Percentiles rank a stretch among this genome's conserved stretches.
These are phyloP conservation scores for Tricholoma furcatifolium DNA, from an alignment of 768 basidiomycete species.

Conservation along the genomic window DNA sequence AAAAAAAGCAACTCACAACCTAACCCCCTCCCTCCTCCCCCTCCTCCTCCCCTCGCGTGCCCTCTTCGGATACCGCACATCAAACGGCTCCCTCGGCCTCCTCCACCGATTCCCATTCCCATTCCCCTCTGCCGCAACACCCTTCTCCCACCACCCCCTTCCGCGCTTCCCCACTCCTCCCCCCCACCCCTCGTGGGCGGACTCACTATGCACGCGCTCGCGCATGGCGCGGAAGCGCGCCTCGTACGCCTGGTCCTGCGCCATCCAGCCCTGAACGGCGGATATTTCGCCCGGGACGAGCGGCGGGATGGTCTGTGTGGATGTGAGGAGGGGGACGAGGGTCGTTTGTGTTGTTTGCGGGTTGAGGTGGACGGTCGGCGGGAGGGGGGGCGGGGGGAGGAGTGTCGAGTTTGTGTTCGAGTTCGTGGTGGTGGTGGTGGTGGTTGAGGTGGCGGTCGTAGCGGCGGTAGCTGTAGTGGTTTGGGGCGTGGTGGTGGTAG, in stretches of 20 bases:
- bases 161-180: slow-evolving; percentile 34
- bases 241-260: slow-evolving; percentile 17
- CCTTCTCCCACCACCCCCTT: slow-evolving; percentile 65
- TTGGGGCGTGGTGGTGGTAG: slow-evolving; percentile 18
- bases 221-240: background rate
- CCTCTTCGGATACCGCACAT: slow-evolving; percentile 33
- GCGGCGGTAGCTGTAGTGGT: background rate
- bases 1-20: slow-evolving; percentile 54
- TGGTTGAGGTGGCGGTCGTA: background rate
- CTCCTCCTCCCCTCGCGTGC: slow-evolving; percentile 23
- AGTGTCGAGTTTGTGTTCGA: background rate
- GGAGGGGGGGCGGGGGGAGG: slow-evolving; percentile 35
- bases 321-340: slow-evolving; percentile 56
- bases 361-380: slow-evolving; percentile 46
- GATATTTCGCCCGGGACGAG: slow-evolving; percentile 50
- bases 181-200: slow-evolving; percentile 36
- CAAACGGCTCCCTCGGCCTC: slow-evolving; percentile 42
- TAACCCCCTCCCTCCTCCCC: slow-evolving; percentile 23
- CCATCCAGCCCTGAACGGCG: slow-evolving; percentile 62
- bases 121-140: slow-evolving; percentile 23
- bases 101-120: slow-evolving; percentile 36
- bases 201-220: slow-evolving; percentile 54
- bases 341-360: slow-evolving; percentile 59
- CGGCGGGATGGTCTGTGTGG: slow-evolving; percentile 51
- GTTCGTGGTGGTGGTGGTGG: background rate